phyloP scores from a whole-genome alignment of 305 asterid genomes.

The Nicotiana rustica region DNA sequence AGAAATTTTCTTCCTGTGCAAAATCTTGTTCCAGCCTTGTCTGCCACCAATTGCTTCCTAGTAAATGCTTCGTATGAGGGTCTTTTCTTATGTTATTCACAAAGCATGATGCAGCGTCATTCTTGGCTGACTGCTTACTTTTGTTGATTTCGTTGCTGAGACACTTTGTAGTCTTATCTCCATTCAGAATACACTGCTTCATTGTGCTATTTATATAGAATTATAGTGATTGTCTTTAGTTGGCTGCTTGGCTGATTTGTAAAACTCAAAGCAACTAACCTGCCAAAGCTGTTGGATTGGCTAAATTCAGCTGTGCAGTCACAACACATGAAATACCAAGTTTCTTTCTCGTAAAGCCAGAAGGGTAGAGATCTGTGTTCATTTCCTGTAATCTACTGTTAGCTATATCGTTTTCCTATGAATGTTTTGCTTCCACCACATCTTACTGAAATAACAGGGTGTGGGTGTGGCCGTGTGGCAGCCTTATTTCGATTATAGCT shows the following conservation, averaged over 20 bases:
- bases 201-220: background rate
- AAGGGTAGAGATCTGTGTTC: background rate
- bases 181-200: background rate
- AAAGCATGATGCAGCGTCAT: background rate
- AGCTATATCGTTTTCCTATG: background rate
- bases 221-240: background rate
- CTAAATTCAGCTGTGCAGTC: background rate
- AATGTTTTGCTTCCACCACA: background rate
- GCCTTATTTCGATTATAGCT: slow-evolving; percentile 14
- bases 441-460: background rate
- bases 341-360: background rate
- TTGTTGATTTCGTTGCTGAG: background rate
- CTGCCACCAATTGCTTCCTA: background rate
- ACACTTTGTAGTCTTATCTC: background rate
- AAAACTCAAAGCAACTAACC: background rate
- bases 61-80: background rate
- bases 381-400: background rate
- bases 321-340: background rate
- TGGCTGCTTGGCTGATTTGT: slow-evolving; percentile 3
- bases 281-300: background rate
- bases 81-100: background rate
- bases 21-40: background rate
- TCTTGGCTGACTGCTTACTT: background rate
- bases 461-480: background rate
- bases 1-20: background rate